Evolutionary conservation across 176 grass and related monocot species (phyloP), one percentile per base, ranked within the genome.

Genomic region (Dendrocalamus sinicus): DNA sequence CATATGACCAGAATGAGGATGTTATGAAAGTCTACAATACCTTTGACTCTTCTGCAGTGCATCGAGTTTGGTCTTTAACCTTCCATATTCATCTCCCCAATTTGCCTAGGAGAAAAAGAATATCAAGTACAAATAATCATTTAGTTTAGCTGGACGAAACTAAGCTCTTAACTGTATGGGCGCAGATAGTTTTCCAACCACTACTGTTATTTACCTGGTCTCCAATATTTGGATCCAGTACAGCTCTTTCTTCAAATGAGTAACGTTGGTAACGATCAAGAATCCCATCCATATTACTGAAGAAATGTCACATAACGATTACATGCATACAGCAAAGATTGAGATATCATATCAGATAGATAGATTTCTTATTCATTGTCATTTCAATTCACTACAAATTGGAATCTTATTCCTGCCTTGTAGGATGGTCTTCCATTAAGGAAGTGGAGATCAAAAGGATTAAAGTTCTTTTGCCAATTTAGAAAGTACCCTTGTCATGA

Each of bases 11-110:
- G 54, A 66, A 76, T 68, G 46, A 77, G 37, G 44, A 63, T 80
- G 57, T 70, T 77, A 67, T 43, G 4, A 5, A 75, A 73, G 19
- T 82, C 20, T 57, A 26, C 8, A 23, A 61, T 86, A 95, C 95
- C 90, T 93, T 83, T 95, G 95, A 69, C 85, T 93, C 86, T 79
- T 93, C 37, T 95, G 89, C 46, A 97, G 84, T 69, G 91, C 91
- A 30, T 94, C 95, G 9, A 88, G 81, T 76, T 91, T 97, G 35
- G 71, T 82, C 73, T 93, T 95, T 68, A 93, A 73, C 40, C 88
- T 88, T 26, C 45, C 75, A 67, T 86, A 91, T 76, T 95, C 93
- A 74, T 93, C 83, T 35, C 95, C 72, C 92, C 83, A 86, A 46
- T 81, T 88, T 84, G 17, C 90, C 95, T 97, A 66, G 30, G 23